Evolutionary conservation across 2,329 filamentous ascomycete genomes (phyloP).

Genomic region (Camillea tinctor): DNA sequence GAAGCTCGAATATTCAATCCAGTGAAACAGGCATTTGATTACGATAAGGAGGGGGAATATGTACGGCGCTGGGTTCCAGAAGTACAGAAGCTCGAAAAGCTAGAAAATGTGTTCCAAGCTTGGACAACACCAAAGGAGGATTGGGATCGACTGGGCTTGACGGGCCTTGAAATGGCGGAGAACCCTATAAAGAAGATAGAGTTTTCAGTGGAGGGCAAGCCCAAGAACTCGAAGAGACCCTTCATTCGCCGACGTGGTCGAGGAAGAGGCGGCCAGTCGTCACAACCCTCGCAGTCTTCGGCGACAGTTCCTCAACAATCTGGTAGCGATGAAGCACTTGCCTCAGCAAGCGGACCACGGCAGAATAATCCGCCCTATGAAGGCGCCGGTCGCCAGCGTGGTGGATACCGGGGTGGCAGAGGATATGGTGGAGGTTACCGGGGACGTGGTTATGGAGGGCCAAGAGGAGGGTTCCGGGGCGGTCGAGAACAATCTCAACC

Average conservation of each 20-base stretch:
- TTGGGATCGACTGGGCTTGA: constrained; percentile 55
- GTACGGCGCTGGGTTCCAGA: constrained; percentile 74
- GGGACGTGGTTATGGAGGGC: constrained; percentile 22
- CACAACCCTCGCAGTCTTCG: not conserved
- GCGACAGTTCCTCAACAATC: constrained; percentile 2
- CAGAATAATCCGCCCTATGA: constrained; percentile 2
- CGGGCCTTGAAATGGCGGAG: constrained; percentile 63
- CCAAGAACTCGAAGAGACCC: constrained; percentile 35
- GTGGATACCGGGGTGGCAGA: constrained; percentile 24
- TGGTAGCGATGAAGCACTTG: constrained; percentile 5
- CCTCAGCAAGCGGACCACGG: not conserved
- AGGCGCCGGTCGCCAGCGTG: constrained; percentile 14
- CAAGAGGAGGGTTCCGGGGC: constrained; percentile 24
- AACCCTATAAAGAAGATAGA: constrained; percentile 64
- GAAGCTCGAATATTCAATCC: constrained; percentile 77
- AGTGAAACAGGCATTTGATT: constrained; percentile 76
- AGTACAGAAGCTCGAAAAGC: constrained; percentile 50
- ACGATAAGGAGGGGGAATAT: constrained; percentile 68
- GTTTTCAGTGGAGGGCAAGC: constrained; percentile 57
- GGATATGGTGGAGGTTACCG: constrained; percentile 22
- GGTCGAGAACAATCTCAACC: constrained; percentile 16
- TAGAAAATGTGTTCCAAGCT: constrained; percentile 65
- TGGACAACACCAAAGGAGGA: constrained; percentile 63
- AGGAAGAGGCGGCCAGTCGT: constrained; percentile 17
- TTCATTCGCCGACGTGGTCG: constrained; percentile 33